Base-by-base conservation (phyloP, 495 filamentous ascomycete genomes). In the Haplographium delicatum region DNA sequence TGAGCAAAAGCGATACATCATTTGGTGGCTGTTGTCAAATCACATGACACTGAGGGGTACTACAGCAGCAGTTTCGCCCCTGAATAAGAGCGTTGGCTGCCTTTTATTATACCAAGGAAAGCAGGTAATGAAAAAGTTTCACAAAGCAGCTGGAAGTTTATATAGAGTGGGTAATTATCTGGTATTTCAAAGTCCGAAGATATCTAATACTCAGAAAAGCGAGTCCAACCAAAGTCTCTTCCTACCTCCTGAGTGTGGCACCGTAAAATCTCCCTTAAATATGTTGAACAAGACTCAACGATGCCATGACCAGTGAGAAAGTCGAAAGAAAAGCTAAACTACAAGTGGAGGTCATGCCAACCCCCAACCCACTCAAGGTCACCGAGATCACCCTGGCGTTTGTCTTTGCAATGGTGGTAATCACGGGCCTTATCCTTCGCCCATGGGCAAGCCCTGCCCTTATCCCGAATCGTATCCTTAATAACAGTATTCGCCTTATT, bases 351-450 rank as follows among this genome's bases (percentile, higher is more conserved):
- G 63, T 65, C 50, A 54, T 65, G 55, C 85, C 87, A 93, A 66
- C 83, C 87, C 71, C 88, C 90, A 78, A 95, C 87, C 77, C 89
- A 90, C 75, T 91, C 88, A 63, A 86, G 67, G 64, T 89, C 88
- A 60, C 82, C 82, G 62, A 86, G 78, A 62, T 83, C 71, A 56
- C 75, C 79, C 60, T 80, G 79, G 56, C 82, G 73, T 56, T 75
- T 80, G 67, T 54, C 75, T 69, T 46, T 66, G 65, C 58, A 58
- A 54, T 33, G 27, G 34, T 57, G 47, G 35, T 53, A 37, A 53
- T 55, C 47, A 18, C 53, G 53, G 47, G 23, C 51, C 51, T 47
- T 49, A 48, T 59, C 56, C 50, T 40, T 48, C 38, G 40, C 34
- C 56, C 56, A 56, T 9, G 61, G 60, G 45, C 54, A 63, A 9